Evolutionary conservation across 768 basidiomycete genomes (phyloP), one percentile per base, ranked within the genome.

Genomic region (Amanita jacksonii): DNA sequence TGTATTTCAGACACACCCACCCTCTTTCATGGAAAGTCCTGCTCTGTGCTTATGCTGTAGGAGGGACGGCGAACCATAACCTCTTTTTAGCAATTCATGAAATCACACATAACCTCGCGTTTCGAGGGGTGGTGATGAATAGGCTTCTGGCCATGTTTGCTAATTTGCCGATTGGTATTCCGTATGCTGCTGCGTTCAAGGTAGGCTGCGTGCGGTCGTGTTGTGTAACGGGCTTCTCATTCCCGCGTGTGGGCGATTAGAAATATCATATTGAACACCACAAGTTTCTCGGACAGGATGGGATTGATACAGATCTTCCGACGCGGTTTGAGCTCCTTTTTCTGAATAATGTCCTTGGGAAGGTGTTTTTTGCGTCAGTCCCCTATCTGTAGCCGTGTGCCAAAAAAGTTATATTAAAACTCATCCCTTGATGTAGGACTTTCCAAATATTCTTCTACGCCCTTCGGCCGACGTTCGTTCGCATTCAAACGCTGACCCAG

Each of bases 361-460:
- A 99, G 61, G 89, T 93, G 1, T 97, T 99, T 63, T 99, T 98
- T 60, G 87, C 89, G 91, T 94, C 54, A 49, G 85, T 73, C 36
- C 9, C 16, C 28, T 40, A 10, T 28, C 27, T 46, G 37, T 36
- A 5, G 27, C 25, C 39, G 35, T 28, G 30, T 7, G 10, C 38
- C n/a, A n/a, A n/a, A n/a, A n/a, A n/a, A n/a, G n/a, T n/a, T n/a
- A n/a, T n/a, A n/a, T n/a, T n/a, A n/a, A n/a, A n/a, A 9, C 22
- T n/a, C 23, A 38, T 13, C 9, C 47, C 5, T 12, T 36, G 1
- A 19, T 37, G 7, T 56, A 93, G 92, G 32, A 94, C 89, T 2
- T 99, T 98, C 67, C 96, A 99, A 66, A 90, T 99, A 47, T 63
- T 99, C 45, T 99, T 99, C 68, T 99, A 99, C 61, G 96, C 96